Evolutionary conservation across 352 stramenopile genomes (phyloP).

Genomic region (Globisporangium paddicum): DNA sequence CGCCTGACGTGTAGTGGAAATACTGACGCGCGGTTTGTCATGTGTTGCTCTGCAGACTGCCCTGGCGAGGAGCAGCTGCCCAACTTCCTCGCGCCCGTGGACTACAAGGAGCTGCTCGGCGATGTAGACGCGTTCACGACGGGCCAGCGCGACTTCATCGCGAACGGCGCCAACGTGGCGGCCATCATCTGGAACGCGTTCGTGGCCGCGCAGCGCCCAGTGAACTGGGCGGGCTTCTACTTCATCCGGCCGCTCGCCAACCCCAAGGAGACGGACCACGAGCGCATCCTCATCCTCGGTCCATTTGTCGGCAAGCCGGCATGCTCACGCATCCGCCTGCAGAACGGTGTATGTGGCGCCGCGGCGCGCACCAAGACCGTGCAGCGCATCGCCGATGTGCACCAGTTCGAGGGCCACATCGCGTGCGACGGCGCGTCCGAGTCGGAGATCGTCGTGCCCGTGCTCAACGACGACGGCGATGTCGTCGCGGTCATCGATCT

Average conservation of each 20-base stretch:
- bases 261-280: constrained; percentile 45
- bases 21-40: background rate
- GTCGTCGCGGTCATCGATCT: constrained; percentile 76
- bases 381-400: constrained; percentile 72
- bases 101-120: constrained; percentile 55
- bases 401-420: constrained; percentile 78
- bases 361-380: constrained; percentile 56
- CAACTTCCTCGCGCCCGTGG: constrained; percentile 56
- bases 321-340: constrained; percentile 73
- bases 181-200: constrained; percentile 84
- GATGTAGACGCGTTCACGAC: constrained; percentile 63
- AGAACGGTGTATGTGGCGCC: constrained; percentile 69
- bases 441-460: constrained; percentile 78
- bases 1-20: background rate
- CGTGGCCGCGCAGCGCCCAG: constrained; percentile 40
- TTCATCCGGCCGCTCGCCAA: constrained; percentile 61
- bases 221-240: constrained; percentile 86
- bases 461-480: constrained; percentile 57
- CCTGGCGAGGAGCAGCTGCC: constrained; percentile 37
- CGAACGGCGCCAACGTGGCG: constrained; percentile 76
- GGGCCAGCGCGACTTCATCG: constrained; percentile 69
- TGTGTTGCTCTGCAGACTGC: constrained; percentile 28
- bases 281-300: constrained; percentile 64
- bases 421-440: constrained; percentile 74
- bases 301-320: constrained; percentile 82